Evolutionary conservation across 139 green algal species (phyloP).

Genomic region (Haematococcus lacustris): DNA sequence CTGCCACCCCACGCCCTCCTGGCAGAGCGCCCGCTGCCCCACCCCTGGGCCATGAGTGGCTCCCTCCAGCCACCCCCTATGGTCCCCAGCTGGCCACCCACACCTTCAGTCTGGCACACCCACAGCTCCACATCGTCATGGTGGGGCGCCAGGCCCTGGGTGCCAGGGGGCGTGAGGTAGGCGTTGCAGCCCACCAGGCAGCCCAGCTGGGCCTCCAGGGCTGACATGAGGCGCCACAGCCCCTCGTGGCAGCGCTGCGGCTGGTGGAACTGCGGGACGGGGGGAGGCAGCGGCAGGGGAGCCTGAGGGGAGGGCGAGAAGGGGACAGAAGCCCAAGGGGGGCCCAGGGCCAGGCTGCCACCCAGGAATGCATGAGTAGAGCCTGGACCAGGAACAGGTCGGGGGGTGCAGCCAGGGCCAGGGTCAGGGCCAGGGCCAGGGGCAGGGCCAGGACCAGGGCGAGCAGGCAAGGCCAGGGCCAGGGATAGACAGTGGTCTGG

Average conservation of each 20-base stretch:
- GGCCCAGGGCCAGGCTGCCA: background rate
- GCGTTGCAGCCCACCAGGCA: conserved; percentile 77
- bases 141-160: conserved; percentile 70
- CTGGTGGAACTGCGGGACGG: conserved; percentile 53
- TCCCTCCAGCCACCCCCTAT: background rate
- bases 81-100: background rate
- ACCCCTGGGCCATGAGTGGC: background rate
- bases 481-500: background rate
- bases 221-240: conserved; percentile 43
- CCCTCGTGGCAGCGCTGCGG: conserved; percentile 61
- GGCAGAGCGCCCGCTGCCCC: background rate
- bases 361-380: background rate
- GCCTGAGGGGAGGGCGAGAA: background rate
- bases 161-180: conserved; percentile 19
- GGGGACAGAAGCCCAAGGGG: background rate
- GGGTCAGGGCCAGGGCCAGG: too few species aligned
- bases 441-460: too few species aligned
- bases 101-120: conserved; percentile 68
- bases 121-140: conserved; percentile 81
- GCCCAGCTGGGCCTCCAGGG: conserved; percentile 58
- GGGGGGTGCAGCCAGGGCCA: too few species aligned
- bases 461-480: background rate
- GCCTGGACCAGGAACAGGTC: too few species aligned
- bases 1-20: too few species aligned
- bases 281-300: background rate